Percentiles rank a stretch among this genome's conserved stretches.
Conservation (phyloP, 2,329 filamentous ascomycete species). For the Kalmusia sp. region DNA sequence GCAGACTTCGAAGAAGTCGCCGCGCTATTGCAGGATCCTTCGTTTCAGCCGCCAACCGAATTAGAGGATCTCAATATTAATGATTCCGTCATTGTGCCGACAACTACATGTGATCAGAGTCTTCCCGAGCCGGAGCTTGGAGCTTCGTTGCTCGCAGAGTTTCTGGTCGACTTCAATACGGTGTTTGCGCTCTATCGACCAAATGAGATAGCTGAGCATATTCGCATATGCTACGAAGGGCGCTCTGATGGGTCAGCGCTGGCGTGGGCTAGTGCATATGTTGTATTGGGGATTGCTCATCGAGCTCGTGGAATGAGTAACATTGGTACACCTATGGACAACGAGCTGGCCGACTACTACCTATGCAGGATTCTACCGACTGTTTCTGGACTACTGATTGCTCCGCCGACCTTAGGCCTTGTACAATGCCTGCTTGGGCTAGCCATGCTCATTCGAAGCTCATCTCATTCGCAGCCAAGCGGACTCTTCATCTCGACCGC, state of each 20-base stretch:
- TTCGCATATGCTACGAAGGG: constrained; percentile 32
- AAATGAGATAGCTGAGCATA: constrained; percentile 27
- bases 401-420: constrained; percentile 24
- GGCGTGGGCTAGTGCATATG: constrained; percentile 31
- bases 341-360: constrained; percentile 30
- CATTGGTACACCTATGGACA: constrained; percentile 25
- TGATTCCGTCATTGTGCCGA: background rate
- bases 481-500: constrained; percentile 28
- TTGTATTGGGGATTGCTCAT: constrained; percentile 35
- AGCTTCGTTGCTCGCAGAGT: constrained; percentile 30
- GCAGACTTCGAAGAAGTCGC: constrained; percentile 22
- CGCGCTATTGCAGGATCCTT: constrained; percentile 21
- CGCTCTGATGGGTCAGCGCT: constrained; percentile 27
- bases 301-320: constrained; percentile 30
- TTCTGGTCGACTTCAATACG: constrained; percentile 33
- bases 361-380: constrained; percentile 20
- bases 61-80: background rate
- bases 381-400: constrained; percentile 23
- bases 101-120: constrained; percentile 21
- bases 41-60: constrained; percentile 6
- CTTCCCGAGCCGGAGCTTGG: constrained; percentile 32
- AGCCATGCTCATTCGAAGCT: constrained; percentile 22
- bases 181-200: constrained; percentile 29
- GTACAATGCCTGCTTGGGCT: constrained; percentile 33
- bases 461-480: constrained; percentile 21